Percentiles rank a stretch among this genome's conserved stretches.
These are phyloP conservation scores for Cercospora beticola DNA, from an alignment of 2,329 filamentous ascomycete genomes.

Conservation along the genomic window DNA sequence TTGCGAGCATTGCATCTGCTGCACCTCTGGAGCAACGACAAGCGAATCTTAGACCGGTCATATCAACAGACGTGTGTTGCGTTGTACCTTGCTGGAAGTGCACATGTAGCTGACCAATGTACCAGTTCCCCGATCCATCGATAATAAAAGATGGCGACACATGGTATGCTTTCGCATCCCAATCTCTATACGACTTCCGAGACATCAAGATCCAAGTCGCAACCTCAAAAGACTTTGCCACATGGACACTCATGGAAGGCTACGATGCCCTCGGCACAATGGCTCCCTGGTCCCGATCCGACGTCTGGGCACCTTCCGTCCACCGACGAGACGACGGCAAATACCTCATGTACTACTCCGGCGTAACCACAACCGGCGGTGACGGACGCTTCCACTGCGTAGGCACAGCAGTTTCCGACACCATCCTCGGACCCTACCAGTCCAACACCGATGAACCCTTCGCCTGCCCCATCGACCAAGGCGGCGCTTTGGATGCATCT, in stretches of 20 bases:
- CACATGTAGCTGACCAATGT: not conserved
- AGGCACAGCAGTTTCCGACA: conserved; percentile 28
- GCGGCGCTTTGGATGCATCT: conserved; percentile 34
- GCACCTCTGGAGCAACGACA: conserved; percentile 13
- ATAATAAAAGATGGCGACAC: conserved; percentile 36
- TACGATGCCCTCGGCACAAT: conserved; percentile 36
- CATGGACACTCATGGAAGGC: conserved; percentile 30
- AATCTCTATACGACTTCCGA: conserved; percentile 26
- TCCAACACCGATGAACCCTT: conserved; percentile 27
- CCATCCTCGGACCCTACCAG: conserved; percentile 31
- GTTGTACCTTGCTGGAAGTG: not conserved
- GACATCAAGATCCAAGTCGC: conserved; percentile 39
- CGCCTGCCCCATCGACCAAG: conserved; percentile 31
- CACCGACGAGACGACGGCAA: conserved; percentile 28
- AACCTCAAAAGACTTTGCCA: conserved; percentile 36
- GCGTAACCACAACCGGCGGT: conserved; percentile 29
- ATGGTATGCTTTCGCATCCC: conserved; percentile 42
- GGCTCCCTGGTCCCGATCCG: conserved; percentile 32
- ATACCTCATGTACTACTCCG: conserved; percentile 36
- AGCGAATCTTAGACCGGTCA: conserved; percentile 18
- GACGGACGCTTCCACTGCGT: conserved; percentile 31
- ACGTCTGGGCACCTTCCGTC: conserved; percentile 41
- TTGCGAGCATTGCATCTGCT: conserved; percentile 8
- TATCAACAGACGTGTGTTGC: conserved; percentile 20
- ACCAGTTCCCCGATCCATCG: conserved; percentile 40